phyloP scores from a whole-genome alignment of 371 early-diverging fungal genomes.

The Coemansia sp. region DNA sequence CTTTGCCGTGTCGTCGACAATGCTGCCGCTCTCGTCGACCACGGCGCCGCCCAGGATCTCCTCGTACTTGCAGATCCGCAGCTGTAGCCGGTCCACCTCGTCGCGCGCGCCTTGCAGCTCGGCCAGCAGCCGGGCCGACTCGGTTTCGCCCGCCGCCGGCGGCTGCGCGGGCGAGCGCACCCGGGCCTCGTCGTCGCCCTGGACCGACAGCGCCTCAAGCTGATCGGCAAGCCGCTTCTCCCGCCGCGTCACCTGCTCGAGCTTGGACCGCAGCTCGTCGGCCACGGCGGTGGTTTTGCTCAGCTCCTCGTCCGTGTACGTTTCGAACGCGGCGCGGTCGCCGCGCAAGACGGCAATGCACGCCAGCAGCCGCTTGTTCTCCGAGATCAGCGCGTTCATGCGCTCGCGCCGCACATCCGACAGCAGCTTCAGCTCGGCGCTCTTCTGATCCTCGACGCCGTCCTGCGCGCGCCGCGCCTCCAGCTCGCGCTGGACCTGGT shows the following conservation, averaged over 20 bases:
- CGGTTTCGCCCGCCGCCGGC: neutral
- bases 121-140: slow-evolving; percentile 12
- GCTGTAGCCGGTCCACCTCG: slow-evolving; percentile 20
- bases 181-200: slow-evolving; percentile 11
- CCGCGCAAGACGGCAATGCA: slow-evolving; percentile 64
- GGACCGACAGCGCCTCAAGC: slow-evolving; percentile 46
- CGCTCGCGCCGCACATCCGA: slow-evolving; percentile 72
- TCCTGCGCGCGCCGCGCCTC: slow-evolving; percentile 72
- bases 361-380: slow-evolving; percentile 68
- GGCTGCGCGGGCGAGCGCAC: slow-evolving; percentile 12
- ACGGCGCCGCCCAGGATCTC: slow-evolving; percentile 29
- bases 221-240: slow-evolving; percentile 42
- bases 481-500: slow-evolving; percentile 69
- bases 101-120: slow-evolving; percentile 35
- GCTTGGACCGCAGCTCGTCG: slow-evolving; percentile 58
- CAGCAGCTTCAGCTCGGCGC: slow-evolving; percentile 64
- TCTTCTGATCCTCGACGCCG: slow-evolving; percentile 61
- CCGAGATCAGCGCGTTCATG: slow-evolving; percentile 63
- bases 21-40: slow-evolving; percentile 27
- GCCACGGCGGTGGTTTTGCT: slow-evolving; percentile 50
- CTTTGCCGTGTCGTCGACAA: slow-evolving; percentile 6
- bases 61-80: slow-evolving; percentile 43
- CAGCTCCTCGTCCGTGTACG: slow-evolving; percentile 61
- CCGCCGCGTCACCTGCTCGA: slow-evolving; percentile 55
- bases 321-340: slow-evolving; percentile 67